Percentiles rank a stretch among this genome's conserved stretches.
Conservation (phyloP, 202 grass and related monocot genomes). For the Eragrostis tef region DNA sequence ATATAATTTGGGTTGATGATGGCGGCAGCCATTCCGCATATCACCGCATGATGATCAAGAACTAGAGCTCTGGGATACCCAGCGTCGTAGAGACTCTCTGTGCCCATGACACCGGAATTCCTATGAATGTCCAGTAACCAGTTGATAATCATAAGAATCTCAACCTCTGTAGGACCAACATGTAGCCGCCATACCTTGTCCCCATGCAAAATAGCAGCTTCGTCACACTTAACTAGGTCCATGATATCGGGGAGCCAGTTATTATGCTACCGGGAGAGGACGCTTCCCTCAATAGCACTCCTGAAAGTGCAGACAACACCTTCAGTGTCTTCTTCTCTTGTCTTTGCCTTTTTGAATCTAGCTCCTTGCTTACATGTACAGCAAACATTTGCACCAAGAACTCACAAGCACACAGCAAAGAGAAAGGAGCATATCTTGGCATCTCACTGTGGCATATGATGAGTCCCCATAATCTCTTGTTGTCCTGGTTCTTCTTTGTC, state of each 20-base stretch:
- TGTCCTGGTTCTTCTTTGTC: neutral
- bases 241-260: neutral
- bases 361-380: neutral
- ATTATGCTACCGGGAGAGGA: neutral
- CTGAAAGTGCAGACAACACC: neutral
- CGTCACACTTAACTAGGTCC: neutral
- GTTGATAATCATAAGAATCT: neutral
- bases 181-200: neutral
- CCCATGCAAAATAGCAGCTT: neutral
- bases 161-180: neutral
- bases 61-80: neutral
- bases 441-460: neutral
- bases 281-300: neutral
- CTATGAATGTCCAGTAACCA: neutral
- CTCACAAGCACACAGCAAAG: neutral
- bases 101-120: neutral
- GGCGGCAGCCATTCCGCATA: neutral
- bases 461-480: neutral
- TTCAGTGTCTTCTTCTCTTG: neutral
- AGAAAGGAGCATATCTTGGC: neutral
- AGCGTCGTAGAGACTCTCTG: neutral
- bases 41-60: neutral
- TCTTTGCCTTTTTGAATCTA: neutral
- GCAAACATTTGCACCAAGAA: neutral
- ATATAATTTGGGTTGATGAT: neutral